Evolutionary conservation across 192 early-diverging fungal species (phyloP), one percentile per base, ranked within the genome.

Genomic region (Backusella westeae): DNA sequence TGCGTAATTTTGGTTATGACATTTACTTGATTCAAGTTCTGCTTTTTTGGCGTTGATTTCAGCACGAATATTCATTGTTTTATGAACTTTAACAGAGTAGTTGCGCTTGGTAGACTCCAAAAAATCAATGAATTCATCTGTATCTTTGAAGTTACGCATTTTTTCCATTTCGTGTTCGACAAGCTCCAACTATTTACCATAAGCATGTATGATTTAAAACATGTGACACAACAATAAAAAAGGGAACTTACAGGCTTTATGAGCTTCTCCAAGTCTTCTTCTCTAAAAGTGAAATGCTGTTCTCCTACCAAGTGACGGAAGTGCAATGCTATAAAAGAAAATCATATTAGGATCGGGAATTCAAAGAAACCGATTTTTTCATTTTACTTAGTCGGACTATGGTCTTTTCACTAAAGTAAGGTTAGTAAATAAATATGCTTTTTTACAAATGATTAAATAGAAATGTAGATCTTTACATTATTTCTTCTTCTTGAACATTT

Each of bases 51-150:
- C 67, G 6, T 42, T 69, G 6, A 69, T 6, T 41, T 82, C 72
- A 21, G 73, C 70, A 59, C 71, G 74, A 14, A 73, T 26, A 26
- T 76, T 56, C n/a, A 74, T 67, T 14, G 74, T 75, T 14, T 78
- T 82, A 65, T 82, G 81, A 35, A 82, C 73, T 29, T 78, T 82
- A 7, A 82, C 29, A 26, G 81, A 72, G 69, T 75, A 78, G 6
- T 82, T 77, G 14, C 77, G 67, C 12, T 70, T 70, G 14, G 74
- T 67, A 34, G 53, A 52, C 8, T 78, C 70, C 26, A 82, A 78
- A n/a, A 82, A 69, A 66, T 82, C 77, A 9, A 78, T 73, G 4
- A 82, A 53, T 4, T 66, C 71, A 73, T 82, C 81, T 2, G 81
- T 75, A 32, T 82, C 69, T 21, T 75, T 67, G 4, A 82, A 42